Base-by-base conservation (phyloP, 257 asterid genomes). In the Nicotiana obtusifolia region DNA sequence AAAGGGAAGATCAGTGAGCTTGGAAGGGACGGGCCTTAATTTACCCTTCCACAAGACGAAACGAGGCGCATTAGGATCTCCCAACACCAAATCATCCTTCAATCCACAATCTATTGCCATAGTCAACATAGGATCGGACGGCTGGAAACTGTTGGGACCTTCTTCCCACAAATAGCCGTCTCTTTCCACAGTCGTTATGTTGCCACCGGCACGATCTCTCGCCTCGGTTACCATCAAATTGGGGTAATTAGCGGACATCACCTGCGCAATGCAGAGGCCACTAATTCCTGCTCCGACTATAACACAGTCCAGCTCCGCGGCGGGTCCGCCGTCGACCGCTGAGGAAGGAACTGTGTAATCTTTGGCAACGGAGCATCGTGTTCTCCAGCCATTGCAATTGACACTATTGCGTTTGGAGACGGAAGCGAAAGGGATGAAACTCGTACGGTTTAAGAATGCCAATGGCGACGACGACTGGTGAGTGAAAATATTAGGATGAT, bases 111-210 rank as follows among this genome's bases (percentile, higher is more conserved):
- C 99, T 79, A 92, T 97, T 68, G 88, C 93, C 92, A 95, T 88
- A 28, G 90, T 92, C 83, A 95, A 92, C 90, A 95, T 89, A 7
- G 97, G 85, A 81, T 95, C 99, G 22, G 99, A 95, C 6, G 99
- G 99, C 85, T 95, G 99, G 85, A 95, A 95, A 85, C 99, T 95
- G 80, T 95, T 95, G 60, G 99, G 99, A 47, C 99, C 99, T 89
- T 95, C 99, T 85, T 95, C 99, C 99, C 99, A 95, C 4, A 95
- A 92, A 88, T 90, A 95, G 2, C 99, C 99, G 47, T 92, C 97
- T 84, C 88, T 91, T 79, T 91, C 95, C 47, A 91, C 84, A 47
- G 99, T 95, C 30, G 91, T 94, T 82, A 95, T 95, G 87, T 95
- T 95, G 19, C 99, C 99, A 26, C 99, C 99, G 1, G 91, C 97